Evolutionary conservation across 306 rosid species (phyloP).

Genomic region (Lablab purpureus): DNA sequence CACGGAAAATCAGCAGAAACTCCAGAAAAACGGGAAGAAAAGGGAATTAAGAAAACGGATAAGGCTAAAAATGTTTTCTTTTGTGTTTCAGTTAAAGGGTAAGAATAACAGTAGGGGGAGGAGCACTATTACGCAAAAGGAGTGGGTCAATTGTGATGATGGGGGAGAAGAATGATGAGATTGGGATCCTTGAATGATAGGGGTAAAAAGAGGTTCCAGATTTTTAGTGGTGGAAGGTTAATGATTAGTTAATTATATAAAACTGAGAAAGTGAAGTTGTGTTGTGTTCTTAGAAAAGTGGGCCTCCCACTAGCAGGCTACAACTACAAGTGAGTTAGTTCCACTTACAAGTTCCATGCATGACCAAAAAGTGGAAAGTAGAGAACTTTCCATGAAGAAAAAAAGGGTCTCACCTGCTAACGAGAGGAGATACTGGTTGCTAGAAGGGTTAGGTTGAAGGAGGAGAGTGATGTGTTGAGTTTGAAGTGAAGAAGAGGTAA

Average conservation of each 20-base stretch:
- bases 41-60: not conserved
- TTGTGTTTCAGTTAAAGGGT: not conserved
- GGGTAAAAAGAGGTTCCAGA: slow-evolving; percentile 37
- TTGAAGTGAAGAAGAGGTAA: not conserved
- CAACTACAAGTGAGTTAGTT: not conserved
- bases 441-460: not conserved
- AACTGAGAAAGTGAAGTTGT: slow-evolving; percentile 26
- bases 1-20: slow-evolving; percentile 5
- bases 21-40: not conserved
- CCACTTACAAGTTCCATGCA: not conserved
- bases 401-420: slow-evolving; percentile 13
- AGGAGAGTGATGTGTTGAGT: slow-evolving; percentile 14
- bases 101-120: not conserved
- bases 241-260: slow-evolving; percentile 19
- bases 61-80: not conserved
- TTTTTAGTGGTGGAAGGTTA: slow-evolving; percentile 22
- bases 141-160: slow-evolving; percentile 4
- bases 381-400: not conserved
- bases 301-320: slow-evolving; percentile 43
- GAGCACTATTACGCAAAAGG: not conserved
- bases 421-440: slow-evolving; percentile 28
- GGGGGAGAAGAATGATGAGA: slow-evolving; percentile 9
- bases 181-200: not conserved
- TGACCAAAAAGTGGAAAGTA: not conserved
- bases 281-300: slow-evolving; percentile 40